Base-by-base conservation (phyloP, 148 eudicot species). In the Chenopodium berlandieri region DNA sequence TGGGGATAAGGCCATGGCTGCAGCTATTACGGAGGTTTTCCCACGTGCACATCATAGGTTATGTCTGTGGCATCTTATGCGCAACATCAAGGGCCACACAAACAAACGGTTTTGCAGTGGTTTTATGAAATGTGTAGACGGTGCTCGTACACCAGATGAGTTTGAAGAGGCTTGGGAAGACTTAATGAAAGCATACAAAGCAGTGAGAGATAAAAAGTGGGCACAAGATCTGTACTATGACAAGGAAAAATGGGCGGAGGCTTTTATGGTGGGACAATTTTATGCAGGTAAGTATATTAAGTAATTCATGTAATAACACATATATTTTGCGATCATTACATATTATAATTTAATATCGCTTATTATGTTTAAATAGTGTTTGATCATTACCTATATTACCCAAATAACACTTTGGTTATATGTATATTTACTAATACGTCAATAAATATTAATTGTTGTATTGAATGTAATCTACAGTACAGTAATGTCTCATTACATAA, bases 121-220 rank as follows among this genome's bases (percentile, higher is more conserved):
- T 0, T 77, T 77, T 20, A 77, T 77, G 79, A 77, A 77, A 40
- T 77, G 79, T 12, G 52, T 76, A 1, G 70, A 77, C 22, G 5
- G 1, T 11, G 40, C 12, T 77, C 5, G 7, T 1, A 60, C 37
- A 0, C 54, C 70, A 0, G 30, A 9, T 1, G 69, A 60, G 7
- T 77, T 77, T 37, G 79, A 77, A 2, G 32, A 17, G 34, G 70
- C 50, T 9, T 60, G 54, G 70, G 12, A 63, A 20, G 70, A 77
- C 1, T 31, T 77, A 1, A 17, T 60, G 20, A 13, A 12, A 4
- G 6, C 7, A 20, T 20, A 76, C 6, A 1, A 22, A 0, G 27
- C 34, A 3, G 40, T 37, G 40, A 37, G 40, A 12, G 47, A 77
- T 2, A 34, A 11, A 12, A 1, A 10, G 4, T 77, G 71, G 44